These are phyloP conservation scores for Mucor sp. DNA, from an alignment of 371 early-diverging fungal species.

Conservation along the genomic window DNA sequence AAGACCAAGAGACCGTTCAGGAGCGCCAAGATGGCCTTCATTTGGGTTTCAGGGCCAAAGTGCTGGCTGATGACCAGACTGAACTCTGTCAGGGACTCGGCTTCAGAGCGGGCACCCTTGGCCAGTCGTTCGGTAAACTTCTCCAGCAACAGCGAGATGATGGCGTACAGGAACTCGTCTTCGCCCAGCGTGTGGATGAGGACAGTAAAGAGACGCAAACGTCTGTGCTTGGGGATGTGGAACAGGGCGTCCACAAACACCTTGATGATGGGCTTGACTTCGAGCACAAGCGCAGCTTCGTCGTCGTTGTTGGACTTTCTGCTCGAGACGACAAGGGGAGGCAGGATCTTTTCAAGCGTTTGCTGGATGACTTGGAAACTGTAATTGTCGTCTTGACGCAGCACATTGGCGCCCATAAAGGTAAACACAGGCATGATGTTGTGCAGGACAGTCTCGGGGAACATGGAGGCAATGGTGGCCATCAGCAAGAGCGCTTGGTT, in stretches of 20 bases:
- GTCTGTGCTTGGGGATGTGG: constrained; percentile 93
- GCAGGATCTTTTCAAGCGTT: constrained; percentile 86
- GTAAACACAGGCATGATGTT: constrained; percentile 97
- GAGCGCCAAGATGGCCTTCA: constrained; percentile 66
- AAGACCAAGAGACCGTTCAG: constrained; percentile 59
- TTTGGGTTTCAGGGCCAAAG: constrained; percentile 70
- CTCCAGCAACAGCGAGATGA: constrained; percentile 76
- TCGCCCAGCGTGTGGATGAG: constrained; percentile 83
- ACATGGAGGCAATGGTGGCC: constrained; percentile 83
- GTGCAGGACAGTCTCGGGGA: constrained; percentile 85
- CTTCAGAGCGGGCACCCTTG: constrained; percentile 58
- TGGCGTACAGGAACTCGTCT: constrained; percentile 71
- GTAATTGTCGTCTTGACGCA: constrained; percentile 95
- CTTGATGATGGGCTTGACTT: constrained; percentile 76
- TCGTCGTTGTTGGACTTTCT: constrained; percentile 52
- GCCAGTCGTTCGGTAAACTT: constrained; percentile 59
- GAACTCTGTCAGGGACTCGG: constrained; percentile 69
- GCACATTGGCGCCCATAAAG: constrained; percentile 95
- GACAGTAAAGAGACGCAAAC: constrained; percentile 84
- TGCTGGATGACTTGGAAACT: constrained; percentile 94
- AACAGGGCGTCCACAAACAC: constrained; percentile 91
- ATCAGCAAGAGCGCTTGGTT: constrained; percentile 87
- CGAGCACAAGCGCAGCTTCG: constrained; percentile 38
- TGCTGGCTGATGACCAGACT: constrained; percentile 61
- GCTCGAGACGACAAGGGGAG: constrained; percentile 74